These are phyloP conservation scores for Saccharomycopsis hybrid DNA, from an alignment of 1,139 yeast genomes.

Conservation along the genomic window DNA sequence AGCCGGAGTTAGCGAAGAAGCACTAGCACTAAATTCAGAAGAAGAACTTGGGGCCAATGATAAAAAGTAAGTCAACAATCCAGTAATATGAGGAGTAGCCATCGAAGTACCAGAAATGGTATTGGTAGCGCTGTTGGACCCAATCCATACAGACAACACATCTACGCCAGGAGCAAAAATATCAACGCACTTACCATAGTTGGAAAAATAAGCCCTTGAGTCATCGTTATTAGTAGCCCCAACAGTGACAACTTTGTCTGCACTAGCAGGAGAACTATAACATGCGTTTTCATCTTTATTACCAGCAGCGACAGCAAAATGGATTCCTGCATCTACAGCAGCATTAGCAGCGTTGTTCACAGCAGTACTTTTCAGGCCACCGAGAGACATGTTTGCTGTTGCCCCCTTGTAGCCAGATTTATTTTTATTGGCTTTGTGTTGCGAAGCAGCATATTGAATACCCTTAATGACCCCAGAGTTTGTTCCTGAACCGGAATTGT, in stretches of 20 bases:
- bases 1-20: constrained; percentile 61
- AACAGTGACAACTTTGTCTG: constrained; percentile 52
- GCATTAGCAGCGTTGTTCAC: constrained; percentile 79
- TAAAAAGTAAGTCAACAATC: constrained; percentile 12
- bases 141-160: constrained; percentile 58
- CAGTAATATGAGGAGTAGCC: constrained; percentile 17
- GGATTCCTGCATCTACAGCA: constrained; percentile 62
- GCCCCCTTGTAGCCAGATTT: constrained; percentile 74
- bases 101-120: constrained; percentile 49
- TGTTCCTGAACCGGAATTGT: constrained; percentile 48
- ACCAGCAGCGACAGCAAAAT: constrained; percentile 8
- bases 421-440: constrained; percentile 57
- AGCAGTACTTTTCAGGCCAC: constrained; percentile 80
- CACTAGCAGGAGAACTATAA: constrained; percentile 56
- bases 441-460: constrained; percentile 49
- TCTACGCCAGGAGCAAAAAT: constrained; percentile 56
- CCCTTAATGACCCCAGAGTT: constrained; percentile 59
- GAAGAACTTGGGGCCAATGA: constrained; percentile 59
- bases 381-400: constrained; percentile 83
- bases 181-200: constrained; percentile 62
- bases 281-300: constrained; percentile 43
- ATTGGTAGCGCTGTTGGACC: constrained; percentile 75
- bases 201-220: constrained; percentile 48
- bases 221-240: constrained; percentile 47
- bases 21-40: constrained; percentile 56